Conservation (phyloP, 2,329 filamentous ascomycete species). For the Pezicula rhizophila region DNA sequence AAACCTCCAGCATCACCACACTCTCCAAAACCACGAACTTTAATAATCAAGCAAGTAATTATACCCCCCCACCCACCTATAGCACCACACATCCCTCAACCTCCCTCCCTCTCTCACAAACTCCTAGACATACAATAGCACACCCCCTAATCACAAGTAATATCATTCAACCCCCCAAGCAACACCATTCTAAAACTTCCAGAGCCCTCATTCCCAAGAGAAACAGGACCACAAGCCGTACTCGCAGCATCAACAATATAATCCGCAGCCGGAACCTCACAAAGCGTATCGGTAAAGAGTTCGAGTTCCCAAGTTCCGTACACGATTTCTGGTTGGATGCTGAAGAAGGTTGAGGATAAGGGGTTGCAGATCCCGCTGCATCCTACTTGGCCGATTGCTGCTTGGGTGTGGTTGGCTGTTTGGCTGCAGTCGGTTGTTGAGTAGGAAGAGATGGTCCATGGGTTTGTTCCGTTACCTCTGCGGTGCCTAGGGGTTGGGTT, state of each 20-base stretch:
- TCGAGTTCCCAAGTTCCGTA: not conserved
- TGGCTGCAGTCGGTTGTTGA: not conserved
- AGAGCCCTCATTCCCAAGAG: not conserved
- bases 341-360: not conserved
- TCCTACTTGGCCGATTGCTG: not conserved
- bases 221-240: not conserved
- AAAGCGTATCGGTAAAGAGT: not conserved
- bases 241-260: not conserved
- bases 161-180: not conserved
- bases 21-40: too few relatives aligned
- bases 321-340: not conserved
- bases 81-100: too few relatives aligned
- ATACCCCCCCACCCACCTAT: too few relatives aligned
- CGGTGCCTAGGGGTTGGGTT: not conserved
- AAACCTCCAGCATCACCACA: too few relatives aligned
- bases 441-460: not conserved
- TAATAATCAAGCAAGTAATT: too few relatives aligned
- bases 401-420: not conserved
- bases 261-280: not conserved
- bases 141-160: not conserved
- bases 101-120: too few relatives aligned
- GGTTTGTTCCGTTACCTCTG: not conserved
- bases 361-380: not conserved
- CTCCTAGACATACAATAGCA: too few relatives aligned
- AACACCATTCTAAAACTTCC: not conserved